Percentiles rank a stretch among this genome's conserved stretches.
phyloP scores from a whole-genome alignment of 2,329 filamentous ascomycete species.

The Davidsoniella virescens region DNA sequence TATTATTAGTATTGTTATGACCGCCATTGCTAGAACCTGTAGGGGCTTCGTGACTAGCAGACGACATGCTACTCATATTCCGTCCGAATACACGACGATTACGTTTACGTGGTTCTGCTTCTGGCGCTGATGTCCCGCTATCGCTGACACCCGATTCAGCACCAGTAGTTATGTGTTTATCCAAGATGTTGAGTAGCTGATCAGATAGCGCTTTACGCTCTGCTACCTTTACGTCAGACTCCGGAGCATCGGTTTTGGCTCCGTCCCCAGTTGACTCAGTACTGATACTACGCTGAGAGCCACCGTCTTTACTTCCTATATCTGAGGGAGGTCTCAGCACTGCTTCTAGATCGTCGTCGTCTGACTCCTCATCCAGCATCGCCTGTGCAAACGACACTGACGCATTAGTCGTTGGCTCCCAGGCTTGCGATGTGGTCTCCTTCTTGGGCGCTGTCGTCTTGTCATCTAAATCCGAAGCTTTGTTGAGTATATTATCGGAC shows the following conservation, averaged over 20 bases:
- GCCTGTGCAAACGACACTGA: slow-evolving; percentile 3
- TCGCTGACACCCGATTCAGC: neutral
- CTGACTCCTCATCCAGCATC: slow-evolving; percentile 5
- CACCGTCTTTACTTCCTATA: too few relatives aligned
- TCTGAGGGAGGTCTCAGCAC: too few relatives aligned
- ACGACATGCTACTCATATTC: slow-evolving; percentile 38
- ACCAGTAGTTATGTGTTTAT: slow-evolving; percentile 7
- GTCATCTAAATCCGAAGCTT: neutral
- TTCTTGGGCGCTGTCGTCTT: neutral
- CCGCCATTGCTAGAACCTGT: slow-evolving; percentile 9
- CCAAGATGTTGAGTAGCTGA: slow-evolving; percentile 12
- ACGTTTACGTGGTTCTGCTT: slow-evolving; percentile 17
- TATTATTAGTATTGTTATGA: slow-evolving; percentile 4
- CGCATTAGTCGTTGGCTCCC: neutral
- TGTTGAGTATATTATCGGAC: slow-evolving; percentile 2
- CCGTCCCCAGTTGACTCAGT: too few relatives aligned
- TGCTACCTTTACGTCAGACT: too few relatives aligned
- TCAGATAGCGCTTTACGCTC: slow-evolving; percentile 11
- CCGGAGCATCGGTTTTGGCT: too few relatives aligned
- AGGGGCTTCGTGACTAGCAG: neutral
- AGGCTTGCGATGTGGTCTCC: neutral
- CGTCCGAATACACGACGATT: slow-evolving; percentile 39
- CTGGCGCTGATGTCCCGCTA: too few relatives aligned
- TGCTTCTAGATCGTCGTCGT: neutral
- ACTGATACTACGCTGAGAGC: too few relatives aligned